Evolutionary conservation across 148 eudicot genomes (phyloP), one percentile per base, ranked within the genome.

Genomic region (Camellia lanceoleosa): DNA sequence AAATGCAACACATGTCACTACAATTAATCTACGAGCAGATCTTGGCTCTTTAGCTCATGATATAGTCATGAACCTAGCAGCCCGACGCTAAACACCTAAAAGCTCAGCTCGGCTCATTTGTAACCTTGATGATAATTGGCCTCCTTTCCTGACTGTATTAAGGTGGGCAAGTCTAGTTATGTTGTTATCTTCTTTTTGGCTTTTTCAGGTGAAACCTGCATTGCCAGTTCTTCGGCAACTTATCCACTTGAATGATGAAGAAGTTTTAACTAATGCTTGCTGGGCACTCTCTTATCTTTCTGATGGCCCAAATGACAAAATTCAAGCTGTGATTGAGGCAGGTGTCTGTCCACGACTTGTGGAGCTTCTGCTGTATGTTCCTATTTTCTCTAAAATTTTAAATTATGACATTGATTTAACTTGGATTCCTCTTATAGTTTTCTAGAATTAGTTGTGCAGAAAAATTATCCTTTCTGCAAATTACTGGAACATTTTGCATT

Each of bases 261-360:
- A 93, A 87, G 98, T 95, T 77, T 80, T 95, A 47, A 95, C 97
- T 42, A 96, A 93, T 89, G 94, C 98, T 56, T 92, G 95, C 80
- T 92, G 98, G 97, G 98, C 97, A 59, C 98, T 94, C 64, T 94
- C 98, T 56, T 95, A 93, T 90, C 92, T 93, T 79, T 95, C 97
- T 68, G 96, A 95, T 81, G 98, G 98, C 11, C 90, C 96, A 62
- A 95, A 95, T 89, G 97, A 95, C 79, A 93, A 89, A 91, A 95
- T 93, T 81, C 98, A 95, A 87, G 92, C 97, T 47, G 98, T 95
- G 68, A 93, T 93, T 87, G 96, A 95, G 55, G 92, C 96, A 67
- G 93, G 94, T 78, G 97, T 93, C 66, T 95, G 96, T 78, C 89
- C 84, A 75, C 90, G 97, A 79, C 94, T 95, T 59, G 91, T 95